Evolutionary conservation across 2,329 filamentous ascomycete genomes (phyloP), one percentile per base, ranked within the genome.

Genomic region (Helicocarpus griseus): DNA sequence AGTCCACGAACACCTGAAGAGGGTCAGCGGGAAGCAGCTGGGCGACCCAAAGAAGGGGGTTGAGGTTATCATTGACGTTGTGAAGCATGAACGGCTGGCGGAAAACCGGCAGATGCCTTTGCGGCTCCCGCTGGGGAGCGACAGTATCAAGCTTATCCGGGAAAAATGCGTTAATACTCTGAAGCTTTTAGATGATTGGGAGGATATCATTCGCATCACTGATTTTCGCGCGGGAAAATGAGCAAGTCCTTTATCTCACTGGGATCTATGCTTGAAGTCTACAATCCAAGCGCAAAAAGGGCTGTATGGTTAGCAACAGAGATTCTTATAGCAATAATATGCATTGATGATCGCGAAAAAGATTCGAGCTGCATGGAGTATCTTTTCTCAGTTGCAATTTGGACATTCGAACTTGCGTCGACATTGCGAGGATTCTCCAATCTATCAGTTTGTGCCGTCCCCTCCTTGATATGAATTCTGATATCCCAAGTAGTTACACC

Each of bases 401-500:
- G n/a, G n/a, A n/a, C n/a, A n/a, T n/a, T n/a, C n/a, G n/a, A n/a
- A n/a, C n/a, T n/a, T n/a, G n/a, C n/a, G n/a, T n/a, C n/a, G n/a
- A n/a, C n/a, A n/a, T n/a, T n/a, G n/a, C n/a, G n/a, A n/a, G n/a
- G n/a, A n/a, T n/a, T n/a, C n/a, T n/a, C n/a, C n/a, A n/a, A n/a
- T n/a, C n/a, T n/a, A n/a, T n/a, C n/a, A n/a, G n/a, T n/a, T n/a
- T n/a, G n/a, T n/a, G n/a, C n/a, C n/a, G 85, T 0, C 83, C 82
- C 0, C 86, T 91, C 65, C 77, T 94, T 2, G 73, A 74, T 4
- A 70, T 81, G 0, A 68, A 87, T 29, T 78, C 88, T 0, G 88
- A 94, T 60, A 84, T 94, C 44, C 82, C 83, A 0, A n/a, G 85
- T 89, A 0, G n/a, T n/a, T 85, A 94, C 60, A 89, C 88, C 5